These are phyloP conservation scores for Coemansia sp. DNA, from an alignment of 192 early-diverging fungal species.

Conservation along the genomic window DNA sequence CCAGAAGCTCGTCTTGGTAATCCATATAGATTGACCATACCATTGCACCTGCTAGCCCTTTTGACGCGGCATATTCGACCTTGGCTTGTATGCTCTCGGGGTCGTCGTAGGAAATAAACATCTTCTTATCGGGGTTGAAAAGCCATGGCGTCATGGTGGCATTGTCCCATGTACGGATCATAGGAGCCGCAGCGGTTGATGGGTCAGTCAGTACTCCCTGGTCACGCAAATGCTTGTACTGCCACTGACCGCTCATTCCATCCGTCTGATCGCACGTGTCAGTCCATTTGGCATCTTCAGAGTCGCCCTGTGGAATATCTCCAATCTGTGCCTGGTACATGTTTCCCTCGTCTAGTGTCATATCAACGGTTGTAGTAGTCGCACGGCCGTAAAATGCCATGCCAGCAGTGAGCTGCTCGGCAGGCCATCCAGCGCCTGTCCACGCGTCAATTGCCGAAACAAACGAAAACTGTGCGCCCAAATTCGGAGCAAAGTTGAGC, in stretches of 20 bases:
- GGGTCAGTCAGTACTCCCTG: slow-evolving; percentile 54
- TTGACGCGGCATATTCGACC: slow-evolving; percentile 50
- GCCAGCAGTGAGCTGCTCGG: slow-evolving; percentile 60
- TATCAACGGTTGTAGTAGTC: slow-evolving; percentile 42
- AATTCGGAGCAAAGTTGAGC: slow-evolving; percentile 34
- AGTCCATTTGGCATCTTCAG: slow-evolving; percentile 44
- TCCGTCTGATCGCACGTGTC: slow-evolving; percentile 44
- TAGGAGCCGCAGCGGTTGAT: slow-evolving; percentile 56
- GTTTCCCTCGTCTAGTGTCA: slow-evolving; percentile 48
- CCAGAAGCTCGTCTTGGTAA: slow-evolving; percentile 58
- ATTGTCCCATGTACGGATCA: slow-evolving; percentile 64
- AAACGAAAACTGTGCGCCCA: slow-evolving; percentile 42
- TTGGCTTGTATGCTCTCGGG: slow-evolving; percentile 63
- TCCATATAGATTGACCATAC: slow-evolving; percentile 54
- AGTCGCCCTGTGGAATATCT: slow-evolving; percentile 53
- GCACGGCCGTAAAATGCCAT: slow-evolving; percentile 64
- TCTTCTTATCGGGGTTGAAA: slow-evolving; percentile 56
- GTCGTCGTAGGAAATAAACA: slow-evolving; percentile 80
- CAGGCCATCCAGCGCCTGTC: slow-evolving; percentile 59
- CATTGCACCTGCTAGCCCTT: slow-evolving; percentile 63
- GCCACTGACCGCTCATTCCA: slow-evolving; percentile 61
- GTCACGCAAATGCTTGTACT: slow-evolving; percentile 61
- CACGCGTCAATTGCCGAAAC: slow-evolving; percentile 54
- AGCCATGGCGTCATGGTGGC: slow-evolving; percentile 60
- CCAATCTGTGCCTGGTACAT: slow-evolving; percentile 47